Percentiles rank a stretch among this genome's conserved stretches.
phyloP scores from a whole-genome alignment of 441 rosid genomes.

The Hura crepitans region DNA sequence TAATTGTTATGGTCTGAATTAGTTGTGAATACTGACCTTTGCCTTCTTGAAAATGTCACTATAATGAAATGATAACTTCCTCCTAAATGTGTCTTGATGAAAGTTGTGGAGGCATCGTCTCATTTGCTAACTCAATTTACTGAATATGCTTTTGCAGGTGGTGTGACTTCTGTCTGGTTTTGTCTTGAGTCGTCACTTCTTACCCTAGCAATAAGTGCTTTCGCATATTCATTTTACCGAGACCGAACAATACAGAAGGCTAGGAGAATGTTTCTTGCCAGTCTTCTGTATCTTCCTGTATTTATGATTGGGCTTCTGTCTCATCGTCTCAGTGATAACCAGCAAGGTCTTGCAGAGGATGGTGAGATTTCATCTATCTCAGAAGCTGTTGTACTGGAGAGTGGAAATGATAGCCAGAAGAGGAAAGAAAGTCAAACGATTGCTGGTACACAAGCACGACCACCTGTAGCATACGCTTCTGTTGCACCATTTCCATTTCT shows the following conservation, averaged over 20 bases:
- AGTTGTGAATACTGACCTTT: background rate
- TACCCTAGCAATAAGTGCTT: conserved; percentile 71
- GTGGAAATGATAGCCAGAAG: conserved; percentile 22
- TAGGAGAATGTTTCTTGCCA: conserved; percentile 79
- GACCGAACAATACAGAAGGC: conserved; percentile 67
- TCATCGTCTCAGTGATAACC: conserved; percentile 48
- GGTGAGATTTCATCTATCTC: conserved; percentile 25
- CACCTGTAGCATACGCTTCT: conserved; percentile 87
- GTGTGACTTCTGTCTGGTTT: conserved; percentile 76
- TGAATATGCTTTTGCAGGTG: conserved; percentile 49
- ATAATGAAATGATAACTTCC: background rate
- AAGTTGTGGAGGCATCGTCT: background rate
- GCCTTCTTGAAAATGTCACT: background rate
- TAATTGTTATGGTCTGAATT: background rate
- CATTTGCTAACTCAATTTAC: conserved; percentile 7
- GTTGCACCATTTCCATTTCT: conserved; percentile 92
- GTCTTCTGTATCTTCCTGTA: conserved; percentile 84
- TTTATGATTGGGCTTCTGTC: conserved; percentile 79
- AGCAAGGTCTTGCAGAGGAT: conserved; percentile 28
- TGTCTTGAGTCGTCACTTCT: conserved; percentile 62
- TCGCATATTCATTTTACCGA: conserved; percentile 70
- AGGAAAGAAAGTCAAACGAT: conserved; percentile 22
- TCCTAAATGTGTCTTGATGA: conserved; percentile 6
- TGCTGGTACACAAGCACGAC: conserved; percentile 26
- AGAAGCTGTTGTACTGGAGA: conserved; percentile 17